Evolutionary conservation across 73 alveolate genomes (phyloP), one percentile per base, ranked within the genome.

Genomic region (Uronychia binucleata): DNA sequence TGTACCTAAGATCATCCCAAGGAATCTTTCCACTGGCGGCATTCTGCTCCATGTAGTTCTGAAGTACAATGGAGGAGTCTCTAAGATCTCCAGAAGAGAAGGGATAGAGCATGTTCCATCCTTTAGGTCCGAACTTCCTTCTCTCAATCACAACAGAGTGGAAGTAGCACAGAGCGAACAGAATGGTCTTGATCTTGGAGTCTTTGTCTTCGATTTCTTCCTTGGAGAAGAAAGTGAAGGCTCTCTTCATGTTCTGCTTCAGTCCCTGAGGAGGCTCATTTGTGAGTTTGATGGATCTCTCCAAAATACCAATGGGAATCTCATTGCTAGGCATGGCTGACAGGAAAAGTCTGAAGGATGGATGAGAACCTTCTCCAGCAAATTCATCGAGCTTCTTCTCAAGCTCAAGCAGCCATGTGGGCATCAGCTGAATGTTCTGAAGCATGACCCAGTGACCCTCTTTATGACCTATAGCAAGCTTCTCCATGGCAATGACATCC

Each of bases 381-480:
- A 96, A 98, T 67, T 93, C 96, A 86, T 98, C 99, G 82, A 98
- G 96, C 77, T 97, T 98, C 97, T 98, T 99, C 93, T 98, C 99
- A 82, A 98, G 95, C 86, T 96, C 98, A 28, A 95, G 91, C 57
- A 98, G 96, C 99, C 99, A 98, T 88, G 91, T 93, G 27, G 99
- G 99, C 99, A 98, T 98, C 81, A 98, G 88, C 83, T 98, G 99
- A 77, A 98, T 98, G 85, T 98, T 98, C 94, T 98, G 98, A 46
- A 98, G 96, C 99, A 98, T 97, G 83, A 98, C 99, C 99, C 99
- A 98, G 92, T 98, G 99, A 33, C 99, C 99, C 92, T 98, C 99
- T 76, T 98, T 97, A 94, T 98, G 99, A 80, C 99, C 99, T 34
- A 94, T 95, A 89, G 97, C 99, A 85, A 98, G 93, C 90, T 97